phyloP scores from a whole-genome alignment of 306 rosid species.

The Cucumis hystrix region DNA sequence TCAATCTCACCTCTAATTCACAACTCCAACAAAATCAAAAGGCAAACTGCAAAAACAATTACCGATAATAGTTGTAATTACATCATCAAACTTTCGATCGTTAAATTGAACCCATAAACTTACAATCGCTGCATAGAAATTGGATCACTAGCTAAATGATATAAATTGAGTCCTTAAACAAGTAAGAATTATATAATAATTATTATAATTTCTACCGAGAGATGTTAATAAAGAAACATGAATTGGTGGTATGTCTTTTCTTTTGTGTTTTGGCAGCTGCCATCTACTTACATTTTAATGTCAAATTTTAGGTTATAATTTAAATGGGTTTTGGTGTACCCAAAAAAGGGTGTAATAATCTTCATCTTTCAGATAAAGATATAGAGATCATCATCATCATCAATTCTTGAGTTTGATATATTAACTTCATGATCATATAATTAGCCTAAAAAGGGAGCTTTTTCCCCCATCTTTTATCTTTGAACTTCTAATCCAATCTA shows the following conservation, averaged over 20 bases:
- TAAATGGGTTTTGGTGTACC: slow-evolving; percentile 4
- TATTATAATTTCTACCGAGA: too few species aligned
- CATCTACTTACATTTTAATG: not conserved
- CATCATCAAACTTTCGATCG: too few species aligned
- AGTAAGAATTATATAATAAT: too few species aligned
- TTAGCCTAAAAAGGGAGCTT: not conserved
- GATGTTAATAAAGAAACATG: too few species aligned
- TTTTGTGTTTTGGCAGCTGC: not conserved
- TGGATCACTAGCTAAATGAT: too few species aligned
- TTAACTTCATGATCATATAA: not conserved
- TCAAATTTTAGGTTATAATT: not conserved
- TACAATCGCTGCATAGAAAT: too few species aligned
- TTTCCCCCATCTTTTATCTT: not conserved
- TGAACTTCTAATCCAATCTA: not conserved
- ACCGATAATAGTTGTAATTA: too few species aligned
- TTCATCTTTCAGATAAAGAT: slow-evolving; percentile 1
- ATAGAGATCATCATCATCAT: not conserved
- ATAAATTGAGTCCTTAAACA: too few species aligned
- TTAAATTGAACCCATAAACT: too few species aligned
- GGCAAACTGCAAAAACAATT: too few species aligned
- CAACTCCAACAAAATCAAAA: not conserved
- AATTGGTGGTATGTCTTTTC: not conserved
- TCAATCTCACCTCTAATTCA: not conserved
- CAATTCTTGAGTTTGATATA: not conserved
- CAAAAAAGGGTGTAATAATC: slow-evolving; percentile 3